A percentile compares a stretch with the other conserved stretches of the same genome.
Evolutionary conservation across 805 yeast species (phyloP).

Genomic region (Candida manassasensis): DNA sequence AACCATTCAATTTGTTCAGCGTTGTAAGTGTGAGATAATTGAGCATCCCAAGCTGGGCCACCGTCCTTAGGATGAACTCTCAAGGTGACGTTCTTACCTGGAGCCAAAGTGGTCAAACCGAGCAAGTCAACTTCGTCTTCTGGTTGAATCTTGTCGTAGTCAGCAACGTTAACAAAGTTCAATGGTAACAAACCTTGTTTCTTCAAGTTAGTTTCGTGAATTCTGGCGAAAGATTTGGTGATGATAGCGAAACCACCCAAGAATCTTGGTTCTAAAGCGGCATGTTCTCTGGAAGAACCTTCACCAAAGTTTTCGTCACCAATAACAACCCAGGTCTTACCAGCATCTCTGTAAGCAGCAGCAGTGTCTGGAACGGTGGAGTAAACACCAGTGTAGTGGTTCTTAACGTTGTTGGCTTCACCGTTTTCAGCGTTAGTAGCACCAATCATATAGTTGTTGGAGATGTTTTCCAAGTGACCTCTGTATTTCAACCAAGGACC

Average conservation of each 20-base stretch:
- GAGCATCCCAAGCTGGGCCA: conserved; percentile 74
- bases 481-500: conserved; percentile 99
- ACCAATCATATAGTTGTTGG: conserved; percentile 99
- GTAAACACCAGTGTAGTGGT: conserved; percentile 87
- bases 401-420: conserved; percentile 87
- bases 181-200: conserved; percentile 98
- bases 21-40: conserved; percentile 95
- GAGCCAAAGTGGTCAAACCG: conserved; percentile 81
- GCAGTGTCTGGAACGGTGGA: conserved; percentile 97
- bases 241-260: conserved; percentile 97
- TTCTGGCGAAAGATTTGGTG: conserved; percentile 97
- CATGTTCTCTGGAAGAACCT: conserved; percentile 99
- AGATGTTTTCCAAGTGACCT: conserved; percentile 98
- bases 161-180: conserved; percentile 84
- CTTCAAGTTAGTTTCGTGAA: conserved; percentile 99
- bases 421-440: conserved; percentile 95
- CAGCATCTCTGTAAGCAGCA: conserved; percentile 88
- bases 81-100: conserved; percentile 85
- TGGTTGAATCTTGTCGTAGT: conserved; percentile 90
- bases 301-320: conserved; percentile 99
- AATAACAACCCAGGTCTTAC: conserved; percentile 92
- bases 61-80: conserved; percentile 73
- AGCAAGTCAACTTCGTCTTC: conserved; percentile 83
- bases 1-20: conserved; percentile 97
- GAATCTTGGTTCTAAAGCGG: conserved; percentile 99